A percentile compares a stretch with the other conserved stretches of the same genome.
These are phyloP conservation scores for Beauveria medogensis DNA, from an alignment of 2,329 filamentous ascomycete genomes.

Conservation along the genomic window DNA sequence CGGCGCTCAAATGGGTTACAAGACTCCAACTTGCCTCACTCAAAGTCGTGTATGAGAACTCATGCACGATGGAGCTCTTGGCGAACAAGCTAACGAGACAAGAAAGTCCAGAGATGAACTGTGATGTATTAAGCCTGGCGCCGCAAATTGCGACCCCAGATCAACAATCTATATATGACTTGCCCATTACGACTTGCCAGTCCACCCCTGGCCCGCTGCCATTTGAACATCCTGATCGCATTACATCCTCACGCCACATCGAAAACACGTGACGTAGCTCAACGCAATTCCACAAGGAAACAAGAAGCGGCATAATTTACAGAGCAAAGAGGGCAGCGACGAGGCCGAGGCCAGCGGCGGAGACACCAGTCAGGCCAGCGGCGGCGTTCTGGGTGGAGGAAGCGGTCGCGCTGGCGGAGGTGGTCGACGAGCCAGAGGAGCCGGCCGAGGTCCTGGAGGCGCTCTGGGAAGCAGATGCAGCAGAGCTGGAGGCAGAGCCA, in stretches of 20 bases:
- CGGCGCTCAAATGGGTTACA: too few relatives aligned
- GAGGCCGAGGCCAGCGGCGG: background rate
- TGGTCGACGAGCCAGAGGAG: background rate
- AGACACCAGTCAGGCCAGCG: conserved; percentile 1
- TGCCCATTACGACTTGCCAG: background rate
- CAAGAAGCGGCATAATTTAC: conserved; percentile 1
- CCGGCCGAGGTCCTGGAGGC: background rate
- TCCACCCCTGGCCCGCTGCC: background rate
- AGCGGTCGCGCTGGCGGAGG: background rate
- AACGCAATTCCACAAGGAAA: background rate
- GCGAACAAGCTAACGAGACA: background rate
- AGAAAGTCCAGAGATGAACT: background rate
- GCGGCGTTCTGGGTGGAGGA: background rate
- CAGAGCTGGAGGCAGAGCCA: background rate
- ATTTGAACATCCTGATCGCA: background rate
- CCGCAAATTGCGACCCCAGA: background rate
- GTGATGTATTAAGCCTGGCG: background rate
- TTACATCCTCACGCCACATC: conserved; percentile 4
- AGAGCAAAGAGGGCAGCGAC: conserved; percentile 10
- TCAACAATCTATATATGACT: background rate
- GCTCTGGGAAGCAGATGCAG: background rate
- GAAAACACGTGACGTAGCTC: background rate
- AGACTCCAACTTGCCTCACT: too few relatives aligned
- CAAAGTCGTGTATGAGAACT: too few relatives aligned
- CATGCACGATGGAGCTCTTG: too few relatives aligned